Base-by-base conservation (phyloP, 768 basidiomycete species). In the Lentinula sp. region DNA sequence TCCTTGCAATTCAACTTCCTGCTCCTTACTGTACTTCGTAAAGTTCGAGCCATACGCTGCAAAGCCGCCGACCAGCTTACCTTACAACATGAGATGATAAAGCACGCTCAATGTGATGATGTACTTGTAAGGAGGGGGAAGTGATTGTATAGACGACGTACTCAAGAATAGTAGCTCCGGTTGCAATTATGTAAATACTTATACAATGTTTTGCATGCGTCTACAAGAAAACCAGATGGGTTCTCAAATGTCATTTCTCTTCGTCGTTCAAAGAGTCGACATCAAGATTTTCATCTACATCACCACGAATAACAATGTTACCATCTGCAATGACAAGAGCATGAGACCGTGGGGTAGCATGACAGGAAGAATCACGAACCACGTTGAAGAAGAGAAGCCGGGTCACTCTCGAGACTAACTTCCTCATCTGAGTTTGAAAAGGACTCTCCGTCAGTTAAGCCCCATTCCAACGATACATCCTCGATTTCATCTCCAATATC, bases 401-500 rank as follows among this genome's bases (percentile, higher is more conserved):
- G 62, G 21, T 61, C 62, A 39, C 51, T 52, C 23, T 61, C 64
- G 11, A 62, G 53, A 31, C 62, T 65, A 10, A 55, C 42, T 49
- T 66, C 67, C 28, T 57, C 65, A 49, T 67, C 66, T 53, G 65
- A 69, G 15, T 61, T 58, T 6, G 61, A 59, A 28, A 63, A 65
- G 55, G 75, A 73, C 45, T 77, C 76, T 35, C 75, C 75, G 55
- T 81, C 80, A 40, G 76, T 78, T 45, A 75, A 70, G n/a, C 72
- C 75, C 70, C 76, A 76, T 50, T 77, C 78, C 28, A 68, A 67
- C 15, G 40, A 23, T 31, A 10, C 57, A 58, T 63, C 65, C 43
- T 64, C 60, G 11, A 57, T 31, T 6, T 28, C 64, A 5, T 49
- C 65, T 4, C 62, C 66, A 11, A 58, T 50, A 16, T 39, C 35